phyloP scores from a whole-genome alignment of 441 rosid genomes.

The Melastoma candidum region DNA sequence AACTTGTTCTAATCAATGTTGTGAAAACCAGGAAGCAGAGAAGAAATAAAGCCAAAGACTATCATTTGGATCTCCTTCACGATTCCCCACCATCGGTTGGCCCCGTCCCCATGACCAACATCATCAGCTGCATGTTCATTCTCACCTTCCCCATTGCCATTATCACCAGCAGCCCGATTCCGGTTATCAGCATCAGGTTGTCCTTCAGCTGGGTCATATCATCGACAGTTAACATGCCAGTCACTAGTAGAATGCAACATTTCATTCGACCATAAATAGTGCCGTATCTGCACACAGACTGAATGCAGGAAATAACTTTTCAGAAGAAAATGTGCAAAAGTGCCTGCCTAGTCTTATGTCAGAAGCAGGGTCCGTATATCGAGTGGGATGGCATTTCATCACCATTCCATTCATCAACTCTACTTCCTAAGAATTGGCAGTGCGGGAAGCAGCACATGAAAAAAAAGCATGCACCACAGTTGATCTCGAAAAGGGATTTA shows the following conservation, averaged over 20 bases:
- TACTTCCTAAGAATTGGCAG: too few relatives aligned
- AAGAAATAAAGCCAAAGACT: slow-evolving; percentile 89
- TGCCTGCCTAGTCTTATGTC: too few relatives aligned
- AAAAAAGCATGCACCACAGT: background rate
- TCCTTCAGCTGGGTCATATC: slow-evolving; percentile 30
- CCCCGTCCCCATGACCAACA: slow-evolving; percentile 31
- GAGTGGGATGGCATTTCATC: too few relatives aligned
- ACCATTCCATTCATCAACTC: too few relatives aligned
- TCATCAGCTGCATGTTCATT: slow-evolving; percentile 43
- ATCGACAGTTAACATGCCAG: background rate
- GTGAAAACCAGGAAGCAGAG: slow-evolving; percentile 94
- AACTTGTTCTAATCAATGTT: slow-evolving; percentile 53
- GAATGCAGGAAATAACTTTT: too few relatives aligned
- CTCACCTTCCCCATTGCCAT: slow-evolving; percentile 38
- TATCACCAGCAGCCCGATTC: slow-evolving; percentile 31
- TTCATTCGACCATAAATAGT: too few relatives aligned
- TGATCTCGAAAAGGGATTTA: background rate
- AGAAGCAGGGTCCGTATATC: too few relatives aligned
- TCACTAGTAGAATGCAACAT: background rate
- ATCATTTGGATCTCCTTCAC: slow-evolving; percentile 96
- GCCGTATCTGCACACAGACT: too few relatives aligned
- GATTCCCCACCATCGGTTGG: slow-evolving; percentile 90
- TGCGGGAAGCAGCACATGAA: background rate
- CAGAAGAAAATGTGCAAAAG: too few relatives aligned
- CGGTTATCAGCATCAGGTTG: slow-evolving; percentile 57